Evolutionary conservation across 2,329 filamentous ascomycete genomes (phyloP), one percentile per base, ranked within the genome.

Genomic region (Fonsecaea erecta): DNA sequence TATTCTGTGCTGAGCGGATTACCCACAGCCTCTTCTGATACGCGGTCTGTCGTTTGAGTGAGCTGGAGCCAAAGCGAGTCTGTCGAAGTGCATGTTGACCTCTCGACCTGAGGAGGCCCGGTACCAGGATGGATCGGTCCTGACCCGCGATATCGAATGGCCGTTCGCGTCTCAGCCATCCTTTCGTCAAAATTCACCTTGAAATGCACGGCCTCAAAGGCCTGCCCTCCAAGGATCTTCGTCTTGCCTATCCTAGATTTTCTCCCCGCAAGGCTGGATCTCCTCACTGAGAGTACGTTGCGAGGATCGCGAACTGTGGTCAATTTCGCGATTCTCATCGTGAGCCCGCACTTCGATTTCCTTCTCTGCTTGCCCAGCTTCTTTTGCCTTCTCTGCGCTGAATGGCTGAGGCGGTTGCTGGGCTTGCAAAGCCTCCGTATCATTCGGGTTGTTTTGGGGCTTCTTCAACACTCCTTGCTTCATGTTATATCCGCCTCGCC

Each of bases 401-500:
- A 34, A 58, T 46, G 59, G 56, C 24, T 51, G 28, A n/a, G 62
- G 51, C 6, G 52, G 37, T 51, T 56, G 52, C 7, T 40, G 35
- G n/a, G 18, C 18, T 35, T 53, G 54, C 6, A 34, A 14, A 30
- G 55, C 40, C 51, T 66, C 61, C 52, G 30, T 48, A 30, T 62
- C 62, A 16, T 35, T 35, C 35, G 37, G 21, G 48, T n/a, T 48
- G 26, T 56, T 55, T 4, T 14, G 14, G 5, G 56, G 46, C 40
- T 61, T 63, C 16, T 46, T 35, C 5, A 62, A 59, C 14, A 65
- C 43, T n/a, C n/a, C 43, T 54, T 71, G 71, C 57, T 74, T 71
- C 30, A 86, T 77, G 60, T 78, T 80, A 79, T 81, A 84, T 0
- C 86, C 86, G 1, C 86, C 86, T 28, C 75, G 75, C 86, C 86